These are phyloP conservation scores for Fragilariopsis cylindrus DNA, from an alignment of 108 stramenopile genomes.

Conservation along the genomic window DNA sequence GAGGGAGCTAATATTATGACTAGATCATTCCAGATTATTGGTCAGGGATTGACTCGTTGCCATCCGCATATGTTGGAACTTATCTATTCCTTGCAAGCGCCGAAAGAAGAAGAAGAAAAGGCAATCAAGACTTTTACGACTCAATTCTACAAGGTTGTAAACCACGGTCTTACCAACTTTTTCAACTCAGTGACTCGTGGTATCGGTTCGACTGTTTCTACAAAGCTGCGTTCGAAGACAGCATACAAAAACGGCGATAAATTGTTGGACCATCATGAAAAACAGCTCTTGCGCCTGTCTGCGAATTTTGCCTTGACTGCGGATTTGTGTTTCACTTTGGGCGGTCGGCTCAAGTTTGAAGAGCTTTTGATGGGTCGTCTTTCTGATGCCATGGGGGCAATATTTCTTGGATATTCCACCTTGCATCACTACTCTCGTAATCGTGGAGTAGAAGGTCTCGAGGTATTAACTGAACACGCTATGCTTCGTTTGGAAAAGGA, in stretches of 20 bases:
- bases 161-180: slow-evolving; percentile 90
- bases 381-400: slow-evolving; percentile 95
- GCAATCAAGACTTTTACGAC: slow-evolving; percentile 85
- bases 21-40: slow-evolving; percentile 96
- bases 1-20: slow-evolving; percentile 99
- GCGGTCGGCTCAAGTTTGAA: slow-evolving; percentile 96
- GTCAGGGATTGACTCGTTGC: slow-evolving; percentile 96
- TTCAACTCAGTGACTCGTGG: slow-evolving; percentile 72
- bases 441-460: slow-evolving; percentile 87
- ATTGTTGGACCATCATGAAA: slow-evolving; percentile 81
- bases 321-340: slow-evolving; percentile 93
- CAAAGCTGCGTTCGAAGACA: slow-evolving; percentile 69
- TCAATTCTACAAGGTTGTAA: slow-evolving; percentile 90
- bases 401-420: slow-evolving; percentile 97
- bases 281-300: slow-evolving; percentile 92
- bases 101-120: slow-evolving; percentile 80
- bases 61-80: slow-evolving; percentile 97
- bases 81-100: slow-evolving; percentile 87
- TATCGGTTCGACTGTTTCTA: slow-evolving; percentile 69
- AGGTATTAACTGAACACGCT: slow-evolving; percentile 95
- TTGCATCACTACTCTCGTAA: slow-evolving; percentile 92
- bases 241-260: slow-evolving; percentile 93
- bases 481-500: slow-evolving; percentile 92
- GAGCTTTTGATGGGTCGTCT: slow-evolving; percentile 95
- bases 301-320: slow-evolving; percentile 96